Evolutionary conservation across 495 filamentous ascomycete species (phyloP).

Genomic region (Chaetomium tenue): DNA sequence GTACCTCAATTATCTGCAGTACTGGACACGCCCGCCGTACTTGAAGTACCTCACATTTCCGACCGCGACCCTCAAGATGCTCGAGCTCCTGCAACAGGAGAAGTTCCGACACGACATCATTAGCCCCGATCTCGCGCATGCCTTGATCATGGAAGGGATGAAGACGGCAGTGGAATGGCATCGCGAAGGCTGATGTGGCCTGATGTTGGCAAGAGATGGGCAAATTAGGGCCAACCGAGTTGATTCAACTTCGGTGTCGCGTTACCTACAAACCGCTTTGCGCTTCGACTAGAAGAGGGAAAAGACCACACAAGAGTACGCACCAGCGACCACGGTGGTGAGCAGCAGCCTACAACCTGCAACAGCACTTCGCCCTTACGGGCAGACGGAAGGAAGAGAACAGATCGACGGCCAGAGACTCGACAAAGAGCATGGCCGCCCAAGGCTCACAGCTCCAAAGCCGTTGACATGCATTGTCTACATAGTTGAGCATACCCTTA

Average conservation of each 20-base stretch:
- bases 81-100: constrained; percentile 81
- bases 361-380: constrained; percentile 8
- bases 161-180: constrained; percentile 50
- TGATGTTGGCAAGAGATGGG: neutral
- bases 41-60: constrained; percentile 78
- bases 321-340: neutral
- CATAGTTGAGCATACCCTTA: constrained; percentile 2
- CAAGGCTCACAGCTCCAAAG: neutral
- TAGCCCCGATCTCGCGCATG: constrained; percentile 65
- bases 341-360: neutral
- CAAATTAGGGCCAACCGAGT: neutral
- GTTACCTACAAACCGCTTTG: neutral
- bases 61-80: constrained; percentile 74
- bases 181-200: constrained; percentile 31
- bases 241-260: neutral
- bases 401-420: neutral
- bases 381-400: neutral
- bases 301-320: neutral
- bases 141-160: constrained; percentile 60
- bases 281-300: neutral
- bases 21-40: constrained; percentile 81
- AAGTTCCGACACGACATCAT: constrained; percentile 79
- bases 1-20: constrained; percentile 81
- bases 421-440: neutral
- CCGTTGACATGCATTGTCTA: neutral